phyloP scores from a whole-genome alignment of 164 flowering plant genomes.

The Buxus sempervirens region DNA sequence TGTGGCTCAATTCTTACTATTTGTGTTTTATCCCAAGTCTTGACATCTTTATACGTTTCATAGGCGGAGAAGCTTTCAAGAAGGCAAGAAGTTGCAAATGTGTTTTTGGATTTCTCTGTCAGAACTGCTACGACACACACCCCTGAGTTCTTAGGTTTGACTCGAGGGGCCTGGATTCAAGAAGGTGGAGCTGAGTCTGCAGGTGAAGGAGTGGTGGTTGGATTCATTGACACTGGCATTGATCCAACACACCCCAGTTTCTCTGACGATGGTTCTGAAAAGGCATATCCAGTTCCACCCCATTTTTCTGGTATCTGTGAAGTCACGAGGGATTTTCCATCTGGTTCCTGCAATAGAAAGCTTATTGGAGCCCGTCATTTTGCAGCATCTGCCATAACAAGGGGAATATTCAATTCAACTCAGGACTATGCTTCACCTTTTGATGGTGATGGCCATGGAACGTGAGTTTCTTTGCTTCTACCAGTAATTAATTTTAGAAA shows the following conservation, averaged over 20 bases:
- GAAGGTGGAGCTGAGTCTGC: conserved; percentile 85
- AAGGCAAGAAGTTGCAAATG: conserved; percentile 83
- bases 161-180: conserved; percentile 84
- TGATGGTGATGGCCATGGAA: conserved; percentile 98
- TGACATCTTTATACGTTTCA: conserved; percentile 18
- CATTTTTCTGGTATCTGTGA: conserved; percentile 92
- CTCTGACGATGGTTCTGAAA: conserved; percentile 48
- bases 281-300: conserved; percentile 58
- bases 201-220: conserved; percentile 92
- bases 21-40: background rate
- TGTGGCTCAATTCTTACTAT: background rate
- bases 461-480: conserved; percentile 51
- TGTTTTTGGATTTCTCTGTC: conserved; percentile 86
- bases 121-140: conserved; percentile 94
- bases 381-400: conserved; percentile 97
- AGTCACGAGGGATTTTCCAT: conserved; percentile 91
- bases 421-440: conserved; percentile 95
- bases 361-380: conserved; percentile 96
- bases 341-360: conserved; percentile 97
- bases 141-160: conserved; percentile 91
- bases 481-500: conserved; percentile 4
- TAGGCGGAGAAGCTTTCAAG: conserved; percentile 80
- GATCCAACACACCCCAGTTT: conserved; percentile 97
- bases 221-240: conserved; percentile 93
- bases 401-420: conserved; percentile 89